Conservation (phyloP, 2,329 filamentous ascomycete species). For the Aspergillus caelatus region DNA sequence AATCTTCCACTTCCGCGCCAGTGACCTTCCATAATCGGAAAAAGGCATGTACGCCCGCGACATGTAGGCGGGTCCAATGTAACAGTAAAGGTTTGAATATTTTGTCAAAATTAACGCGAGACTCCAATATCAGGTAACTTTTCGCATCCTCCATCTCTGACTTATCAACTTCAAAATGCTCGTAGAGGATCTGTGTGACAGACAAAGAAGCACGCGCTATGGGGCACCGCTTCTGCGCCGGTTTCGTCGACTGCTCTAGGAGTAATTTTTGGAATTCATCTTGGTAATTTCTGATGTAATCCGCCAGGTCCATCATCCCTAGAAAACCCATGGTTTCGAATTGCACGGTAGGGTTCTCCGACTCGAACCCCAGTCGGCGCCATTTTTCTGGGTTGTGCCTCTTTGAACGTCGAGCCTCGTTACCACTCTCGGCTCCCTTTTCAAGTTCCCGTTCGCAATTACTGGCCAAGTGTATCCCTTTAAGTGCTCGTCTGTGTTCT, state of each 20-base stretch:
- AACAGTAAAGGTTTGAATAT: slow-evolving; percentile 84
- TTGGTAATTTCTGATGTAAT: slow-evolving; percentile 89
- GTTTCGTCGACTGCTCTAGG: slow-evolving; percentile 80
- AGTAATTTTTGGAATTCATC: slow-evolving; percentile 91
- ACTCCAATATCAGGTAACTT: slow-evolving; percentile 73
- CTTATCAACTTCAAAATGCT: slow-evolving; percentile 93
- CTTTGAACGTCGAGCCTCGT: slow-evolving; percentile 61
- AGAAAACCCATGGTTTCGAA: slow-evolving; percentile 86
- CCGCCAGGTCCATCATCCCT: slow-evolving; percentile 95
- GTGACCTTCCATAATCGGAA: slow-evolving; percentile 92
- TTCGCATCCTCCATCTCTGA: slow-evolving; percentile 77
- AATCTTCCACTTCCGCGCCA: slow-evolving; percentile 80
- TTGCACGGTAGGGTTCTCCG: slow-evolving; percentile 82
- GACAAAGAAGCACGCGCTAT: slow-evolving; percentile 84
- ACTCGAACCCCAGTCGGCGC: slow-evolving; percentile 87
- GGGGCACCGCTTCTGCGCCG: slow-evolving; percentile 75
- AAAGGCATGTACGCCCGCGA: slow-evolving; percentile 81
- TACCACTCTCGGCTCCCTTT: slow-evolving; percentile 35
- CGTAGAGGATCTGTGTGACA: slow-evolving; percentile 85
- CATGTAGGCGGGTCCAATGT: slow-evolving; percentile 91
- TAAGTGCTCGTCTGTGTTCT: slow-evolving; percentile 85
- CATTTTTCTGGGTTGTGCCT: slow-evolving; percentile 89
- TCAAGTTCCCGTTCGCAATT: slow-evolving; percentile 46
- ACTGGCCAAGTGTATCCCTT: slow-evolving; percentile 81
- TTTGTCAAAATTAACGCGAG: slow-evolving; percentile 76